Evolutionary conservation across 805 yeast genomes (phyloP).

Genomic region (Yamadazyma nakazawae): DNA sequence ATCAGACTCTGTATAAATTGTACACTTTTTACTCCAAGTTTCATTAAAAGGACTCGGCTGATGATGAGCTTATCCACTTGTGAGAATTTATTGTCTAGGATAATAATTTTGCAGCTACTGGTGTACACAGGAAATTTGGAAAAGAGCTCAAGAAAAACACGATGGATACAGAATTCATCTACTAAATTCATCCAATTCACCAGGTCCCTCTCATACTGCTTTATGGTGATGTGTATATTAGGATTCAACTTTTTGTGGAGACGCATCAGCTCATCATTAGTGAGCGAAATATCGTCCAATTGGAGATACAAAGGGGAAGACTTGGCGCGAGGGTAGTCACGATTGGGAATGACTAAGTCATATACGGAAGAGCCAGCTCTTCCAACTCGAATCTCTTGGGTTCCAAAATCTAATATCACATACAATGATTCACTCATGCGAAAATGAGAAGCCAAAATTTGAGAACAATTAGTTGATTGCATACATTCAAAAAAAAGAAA

Average conservation of each 20-base stretch:
- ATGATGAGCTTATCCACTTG: constrained; percentile 15
- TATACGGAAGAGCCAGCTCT: constrained; percentile 25
- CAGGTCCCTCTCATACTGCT: constrained; percentile 8
- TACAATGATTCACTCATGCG: constrained; percentile 10
- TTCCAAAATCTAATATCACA: constrained; percentile 17
- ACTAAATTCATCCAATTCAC: constrained; percentile 9
- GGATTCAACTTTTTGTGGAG: constrained; percentile 1
- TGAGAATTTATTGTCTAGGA: constrained; percentile 16
- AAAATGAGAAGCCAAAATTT: neutral
- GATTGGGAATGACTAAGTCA: constrained; percentile 7
- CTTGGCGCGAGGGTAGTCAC: neutral
- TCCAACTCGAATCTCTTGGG: constrained; percentile 20
- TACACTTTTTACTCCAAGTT: constrained; percentile 22
- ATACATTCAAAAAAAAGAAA: neutral
- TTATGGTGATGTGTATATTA: neutral
- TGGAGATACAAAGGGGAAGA: constrained; percentile 20
- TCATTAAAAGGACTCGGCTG: constrained; percentile 19
- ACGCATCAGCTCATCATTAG: constrained; percentile 12
- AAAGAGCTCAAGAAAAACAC: constrained; percentile 15
- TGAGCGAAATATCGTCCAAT: constrained; percentile 20
- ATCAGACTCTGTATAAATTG: constrained; percentile 20
- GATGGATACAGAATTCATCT: constrained; percentile 11
- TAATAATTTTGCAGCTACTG: constrained; percentile 18
- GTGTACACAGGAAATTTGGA: constrained; percentile 17
- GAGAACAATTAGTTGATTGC: neutral